A percentile compares a stretch with the other conserved stretches of the same genome.
phyloP scores from a whole-genome alignment of 768 basidiomycete species.

The Auriscalpium orientale region DNA sequence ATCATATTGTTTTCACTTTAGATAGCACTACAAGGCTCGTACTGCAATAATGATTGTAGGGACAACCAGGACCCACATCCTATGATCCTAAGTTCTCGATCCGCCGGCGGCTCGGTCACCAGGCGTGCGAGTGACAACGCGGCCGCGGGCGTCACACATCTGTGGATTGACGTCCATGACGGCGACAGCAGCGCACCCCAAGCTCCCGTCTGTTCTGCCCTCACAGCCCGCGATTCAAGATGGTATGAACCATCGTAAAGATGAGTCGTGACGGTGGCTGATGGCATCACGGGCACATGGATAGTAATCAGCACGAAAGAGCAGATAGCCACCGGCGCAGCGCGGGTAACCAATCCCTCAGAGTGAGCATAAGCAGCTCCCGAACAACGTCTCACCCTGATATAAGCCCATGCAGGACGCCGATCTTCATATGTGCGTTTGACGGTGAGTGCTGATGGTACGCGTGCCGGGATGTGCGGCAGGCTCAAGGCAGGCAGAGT shows the following conservation, averaged over 20 bases:
- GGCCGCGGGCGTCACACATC: no score
- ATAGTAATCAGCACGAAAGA: conserved; percentile 44
- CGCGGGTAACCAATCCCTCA: conserved; percentile 54
- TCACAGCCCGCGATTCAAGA: conserved; percentile 15
- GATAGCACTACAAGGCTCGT: background rate
- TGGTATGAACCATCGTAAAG: background rate
- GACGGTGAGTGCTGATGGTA: conserved; percentile 31
- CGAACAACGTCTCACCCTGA: no score
- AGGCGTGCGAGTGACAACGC: no score
- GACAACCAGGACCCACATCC: no score
- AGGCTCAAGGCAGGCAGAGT: conserved; percentile 32
- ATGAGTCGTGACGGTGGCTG: no score
- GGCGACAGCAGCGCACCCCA: conserved; percentile 6
- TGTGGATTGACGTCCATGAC: background rate
- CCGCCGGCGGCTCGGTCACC: no score
- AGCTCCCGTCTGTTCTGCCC: conserved; percentile 16
- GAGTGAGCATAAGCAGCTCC: conserved; percentile 40
- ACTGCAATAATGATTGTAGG: no score
- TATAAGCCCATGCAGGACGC: conserved; percentile 40
- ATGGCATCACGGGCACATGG: no score
- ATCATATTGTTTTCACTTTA: background rate
- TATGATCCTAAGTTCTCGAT: no score
- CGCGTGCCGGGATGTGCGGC: background rate
- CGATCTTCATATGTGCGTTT: conserved; percentile 73
- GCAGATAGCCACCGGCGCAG: conserved; percentile 48